Evolutionary conservation across 805 yeast species (phyloP), one percentile per base, ranked within the genome.

Genomic region (Schwanniomyces yamadae): DNA sequence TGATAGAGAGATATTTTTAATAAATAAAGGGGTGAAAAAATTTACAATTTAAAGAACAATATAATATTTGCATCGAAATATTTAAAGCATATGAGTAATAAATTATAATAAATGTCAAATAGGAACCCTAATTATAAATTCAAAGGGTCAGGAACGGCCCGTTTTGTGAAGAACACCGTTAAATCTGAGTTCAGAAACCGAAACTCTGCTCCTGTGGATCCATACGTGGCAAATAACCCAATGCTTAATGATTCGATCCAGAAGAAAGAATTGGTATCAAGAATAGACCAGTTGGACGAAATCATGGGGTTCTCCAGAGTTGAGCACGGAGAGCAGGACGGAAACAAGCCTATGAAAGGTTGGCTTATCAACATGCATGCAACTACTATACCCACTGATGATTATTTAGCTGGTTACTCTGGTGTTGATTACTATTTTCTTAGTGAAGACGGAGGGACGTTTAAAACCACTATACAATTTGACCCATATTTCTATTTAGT

Each of bases 331-430:
- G 77, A 95, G 23, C 57, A 71, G 31, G 72, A 66, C 37, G 72
- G 71, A 5, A 41, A 49, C 25, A 61, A 56, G 42, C 69, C 73
- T 2, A 73, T 75, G 38, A 75, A 76, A 12, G 99, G 99, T 28
- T 93, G 99, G 99, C 66, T 93, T 36, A 76, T 84, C 27, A 95
- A 93, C 54, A 88, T 93, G 93, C 99, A 91, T 63, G 78, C 95
- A 2, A 86, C 95, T 1, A 69, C 84, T 1, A 57, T 84, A 3
- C 77, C 83, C 2, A 72, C 77, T 9, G 77, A 75, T 4, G 81
- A 78, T 21, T 66, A 69, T 28, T 49, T 72, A 8, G 68, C 76
- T n/a, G 96, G 95, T 7, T 69, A 76, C 23, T 77, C 96, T 0
- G 99, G 91, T 3, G 96, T 91, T 3, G 97, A 93, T 50, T 89